Conservation (phyloP, 495 filamentous ascomycete genomes). For the Aspergillus avenaceus region DNA sequence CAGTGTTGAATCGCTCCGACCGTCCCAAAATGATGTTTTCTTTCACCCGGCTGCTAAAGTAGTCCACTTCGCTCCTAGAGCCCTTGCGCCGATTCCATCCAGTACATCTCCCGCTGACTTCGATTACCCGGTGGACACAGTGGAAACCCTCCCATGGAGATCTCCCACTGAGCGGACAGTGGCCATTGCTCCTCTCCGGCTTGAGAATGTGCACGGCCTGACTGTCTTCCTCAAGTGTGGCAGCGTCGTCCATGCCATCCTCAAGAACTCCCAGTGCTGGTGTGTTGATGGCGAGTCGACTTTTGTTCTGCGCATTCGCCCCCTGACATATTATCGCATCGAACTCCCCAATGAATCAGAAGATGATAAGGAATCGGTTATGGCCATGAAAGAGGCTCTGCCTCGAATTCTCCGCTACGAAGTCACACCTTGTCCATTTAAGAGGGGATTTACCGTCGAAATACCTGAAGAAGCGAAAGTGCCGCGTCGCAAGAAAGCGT, state of each 20-base stretch:
- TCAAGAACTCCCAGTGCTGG: conserved; percentile 88
- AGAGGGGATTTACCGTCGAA: conserved; percentile 67
- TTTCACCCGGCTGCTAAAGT: conserved; percentile 63
- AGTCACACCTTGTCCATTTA: conserved; percentile 82
- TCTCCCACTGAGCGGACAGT: conserved; percentile 76
- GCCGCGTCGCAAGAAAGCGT: conserved; percentile 63
- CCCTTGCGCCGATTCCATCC: conserved; percentile 37
- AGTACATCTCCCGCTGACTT: conserved; percentile 41
- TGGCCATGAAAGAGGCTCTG: conserved; percentile 65
- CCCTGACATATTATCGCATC: conserved; percentile 82
- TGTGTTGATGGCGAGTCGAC: conserved; percentile 81
- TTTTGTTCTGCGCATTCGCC: conserved; percentile 76
- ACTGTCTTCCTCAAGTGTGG: conserved; percentile 85
- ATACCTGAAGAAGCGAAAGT: conserved; percentile 66
- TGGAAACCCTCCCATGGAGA: conserved; percentile 64
- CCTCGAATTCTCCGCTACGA: conserved; percentile 74
- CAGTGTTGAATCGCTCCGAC: conserved; percentile 28
- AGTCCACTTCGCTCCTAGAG: conserved; percentile 54
- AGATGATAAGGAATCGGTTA: conserved; percentile 56
- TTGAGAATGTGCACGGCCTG: conserved; percentile 76
- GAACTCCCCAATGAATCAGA: conserved; percentile 64
- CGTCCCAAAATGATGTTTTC: conserved; percentile 66
- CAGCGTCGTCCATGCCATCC: conserved; percentile 71
- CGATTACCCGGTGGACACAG: conserved; percentile 41
- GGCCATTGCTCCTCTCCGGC: conserved; percentile 70